Evolutionary conservation across 1,284 basidiomycete genomes (phyloP), one percentile per base, ranked within the genome.

Genomic region (Inonotus hispidus): DNA sequence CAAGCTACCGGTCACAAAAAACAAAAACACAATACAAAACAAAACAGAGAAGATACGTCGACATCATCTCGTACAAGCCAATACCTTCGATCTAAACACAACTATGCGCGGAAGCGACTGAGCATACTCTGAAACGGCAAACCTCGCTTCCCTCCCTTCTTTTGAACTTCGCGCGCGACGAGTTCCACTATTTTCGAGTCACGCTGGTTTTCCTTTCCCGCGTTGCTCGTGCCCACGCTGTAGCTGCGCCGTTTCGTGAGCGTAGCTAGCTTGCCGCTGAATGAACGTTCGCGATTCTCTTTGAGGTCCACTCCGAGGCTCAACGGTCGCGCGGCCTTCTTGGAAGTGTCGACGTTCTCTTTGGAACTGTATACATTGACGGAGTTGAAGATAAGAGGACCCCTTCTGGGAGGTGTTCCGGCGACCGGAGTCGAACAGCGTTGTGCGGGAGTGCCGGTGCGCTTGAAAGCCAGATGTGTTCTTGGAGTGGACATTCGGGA

Each of bases 71-170:
- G 16, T 53, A 49, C n/a, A 23, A n/a, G n/a, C 47, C 11, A 14
- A 7, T 49, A 13, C 47, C 46, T 16, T 21, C 19, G n/a, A 21
- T 43, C 1, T 21, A 16, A 6, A 21, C 47, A 49, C 23, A 10
- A 13, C 32, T 45, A 61, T 16, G 55, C 55, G n/a, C 61, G 39
- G 39, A 63, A 38, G 8, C 62, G 62, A 29, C 37, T 63, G 16
- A 63, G 29, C 38, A 63, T 35, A 35, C 35, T 63, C 29, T 56
- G 53, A 23, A 63, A 56, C n/a, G 58, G 58, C 23, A 59, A 55
- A 25, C 57, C 54, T 25, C 56, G 47, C 25, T 43, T 47, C 23
- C 47, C 25, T 50, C 11, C 29, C 43, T 59, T 59, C 45, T 54
- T 56, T 39, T 62, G 41, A 16, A n/a, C 47, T 13, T 58, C 56